Evolutionary conservation across 192 early-diverging fungal species (phyloP).

Genomic region (Glomus cerebriforme): DNA sequence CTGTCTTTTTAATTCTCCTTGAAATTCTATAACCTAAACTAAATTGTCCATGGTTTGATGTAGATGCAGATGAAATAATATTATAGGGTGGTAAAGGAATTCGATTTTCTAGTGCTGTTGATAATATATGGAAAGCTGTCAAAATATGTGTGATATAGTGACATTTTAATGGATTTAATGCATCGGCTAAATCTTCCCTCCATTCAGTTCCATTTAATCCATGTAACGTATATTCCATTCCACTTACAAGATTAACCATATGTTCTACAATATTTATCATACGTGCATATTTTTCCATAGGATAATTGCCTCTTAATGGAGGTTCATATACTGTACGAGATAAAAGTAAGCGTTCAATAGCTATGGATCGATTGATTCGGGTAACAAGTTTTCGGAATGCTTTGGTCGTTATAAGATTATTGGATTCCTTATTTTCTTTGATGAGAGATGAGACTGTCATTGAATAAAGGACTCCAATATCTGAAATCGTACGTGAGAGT

Average conservation of each 20-base stretch:
- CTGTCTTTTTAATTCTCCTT: background rate
- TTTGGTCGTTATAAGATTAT: conserved; percentile 23
- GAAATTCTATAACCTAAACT: background rate
- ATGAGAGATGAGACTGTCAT: conserved; percentile 39
- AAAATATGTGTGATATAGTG: conserved; percentile 36
- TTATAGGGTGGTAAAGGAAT: conserved; percentile 40
- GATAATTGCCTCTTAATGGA: conserved; percentile 40
- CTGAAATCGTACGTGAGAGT: conserved; percentile 34
- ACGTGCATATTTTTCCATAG: conserved; percentile 30
- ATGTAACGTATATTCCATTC: conserved; percentile 37
- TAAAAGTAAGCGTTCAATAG: conserved; percentile 36
- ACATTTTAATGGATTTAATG: background rate
- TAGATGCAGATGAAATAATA: conserved; percentile 31
- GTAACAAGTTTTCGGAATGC: conserved; percentile 36
- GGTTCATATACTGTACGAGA: conserved; percentile 45
- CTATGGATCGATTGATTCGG: conserved; percentile 38
- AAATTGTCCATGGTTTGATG: conserved; percentile 19
- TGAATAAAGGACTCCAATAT: conserved; percentile 41
- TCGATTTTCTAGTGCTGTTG: conserved; percentile 40
- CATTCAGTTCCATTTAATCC: conserved; percentile 36
- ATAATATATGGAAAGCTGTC: conserved; percentile 38
- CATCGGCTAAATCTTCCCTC: conserved; percentile 31
- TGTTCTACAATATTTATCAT: conserved; percentile 41
- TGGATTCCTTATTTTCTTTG: conserved; percentile 5
- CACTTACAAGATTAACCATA: conserved; percentile 37